phyloP scores from a whole-genome alignment of 805 yeast species.

The Lipomyces sp. region DNA sequence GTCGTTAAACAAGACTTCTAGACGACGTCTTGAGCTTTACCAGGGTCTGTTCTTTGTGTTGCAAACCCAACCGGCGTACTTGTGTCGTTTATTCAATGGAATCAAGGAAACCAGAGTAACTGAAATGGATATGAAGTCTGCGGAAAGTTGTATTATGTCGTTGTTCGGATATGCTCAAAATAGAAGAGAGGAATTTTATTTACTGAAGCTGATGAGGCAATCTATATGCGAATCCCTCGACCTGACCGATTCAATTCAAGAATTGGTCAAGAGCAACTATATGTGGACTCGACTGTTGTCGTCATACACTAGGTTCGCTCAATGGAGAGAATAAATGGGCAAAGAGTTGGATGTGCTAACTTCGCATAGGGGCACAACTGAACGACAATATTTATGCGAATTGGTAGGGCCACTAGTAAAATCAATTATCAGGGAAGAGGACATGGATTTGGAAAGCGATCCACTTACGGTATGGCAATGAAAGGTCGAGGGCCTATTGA shows the following conservation, averaged over 20 bases:
- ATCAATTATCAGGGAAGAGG: conserved; percentile 45
- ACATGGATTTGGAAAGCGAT: conserved; percentile 74
- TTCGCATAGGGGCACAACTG: conserved; percentile 40
- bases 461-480: conserved; percentile 54
- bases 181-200: conserved; percentile 72
- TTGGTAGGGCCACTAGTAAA: conserved; percentile 51
- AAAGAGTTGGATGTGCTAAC: not conserved
- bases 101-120: conserved; percentile 40
- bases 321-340: not conserved
- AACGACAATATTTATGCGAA: conserved; percentile 43
- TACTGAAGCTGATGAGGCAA: conserved; percentile 59
- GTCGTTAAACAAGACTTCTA: conserved; percentile 48
- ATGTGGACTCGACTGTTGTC: conserved; percentile 54
- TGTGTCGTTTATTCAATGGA: conserved; percentile 58
- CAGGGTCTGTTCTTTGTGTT: conserved; percentile 80
- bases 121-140: conserved; percentile 45
- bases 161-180: conserved; percentile 49
- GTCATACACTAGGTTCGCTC: conserved; percentile 47
- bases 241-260: conserved; percentile 29
- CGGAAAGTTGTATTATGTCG: conserved; percentile 44
- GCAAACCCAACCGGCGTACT: conserved; percentile 80
- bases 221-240: conserved; percentile 42
- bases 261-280: conserved; percentile 40
- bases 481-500: not conserved
- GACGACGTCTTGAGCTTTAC: conserved; percentile 63